These are phyloP conservation scores for Neonectria punicea DNA, from an alignment of 2,329 filamentous ascomycete species.

Conservation along the genomic window DNA sequence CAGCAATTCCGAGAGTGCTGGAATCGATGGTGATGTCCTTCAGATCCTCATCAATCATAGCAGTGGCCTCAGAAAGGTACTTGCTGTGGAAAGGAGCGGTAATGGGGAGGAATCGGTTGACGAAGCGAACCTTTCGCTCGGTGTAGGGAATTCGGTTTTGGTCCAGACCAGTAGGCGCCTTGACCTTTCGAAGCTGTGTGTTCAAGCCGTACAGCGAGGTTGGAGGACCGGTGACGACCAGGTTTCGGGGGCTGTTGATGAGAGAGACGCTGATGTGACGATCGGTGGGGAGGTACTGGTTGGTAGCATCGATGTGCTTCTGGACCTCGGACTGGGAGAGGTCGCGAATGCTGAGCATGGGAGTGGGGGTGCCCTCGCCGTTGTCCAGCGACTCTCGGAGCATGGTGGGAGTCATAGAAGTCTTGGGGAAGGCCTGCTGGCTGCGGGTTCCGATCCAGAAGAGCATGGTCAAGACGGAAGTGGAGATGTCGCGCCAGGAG, in stretches of 20 bases:
- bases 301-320: constrained; percentile 96
- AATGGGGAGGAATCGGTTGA: constrained; percentile 96
- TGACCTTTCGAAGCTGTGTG: constrained; percentile 93
- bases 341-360: constrained; percentile 97
- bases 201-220: constrained; percentile 97
- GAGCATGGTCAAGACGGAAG: constrained; percentile 86
- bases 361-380: constrained; percentile 94
- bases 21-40: constrained; percentile 82
- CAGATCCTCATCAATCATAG: constrained; percentile 86
- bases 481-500: constrained; percentile 83
- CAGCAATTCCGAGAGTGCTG: constrained; percentile 80
- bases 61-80: constrained; percentile 84
- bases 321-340: constrained; percentile 89
- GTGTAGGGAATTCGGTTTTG: constrained; percentile 95
- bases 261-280: constrained; percentile 95
- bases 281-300: constrained; percentile 92
- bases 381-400: constrained; percentile 93
- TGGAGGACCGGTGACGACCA: constrained; percentile 95
- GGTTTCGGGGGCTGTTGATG: constrained; percentile 95
- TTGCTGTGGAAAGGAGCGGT: constrained; percentile 98
- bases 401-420: constrained; percentile 89
- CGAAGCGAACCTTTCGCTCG: constrained; percentile 94
- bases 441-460: constrained; percentile 99
- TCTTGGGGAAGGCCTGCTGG: constrained; percentile 96
- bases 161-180: constrained; percentile 95